These are phyloP conservation scores for Erodium trifolium DNA, from an alignment of 441 rosid species.

Conservation along the genomic window DNA sequence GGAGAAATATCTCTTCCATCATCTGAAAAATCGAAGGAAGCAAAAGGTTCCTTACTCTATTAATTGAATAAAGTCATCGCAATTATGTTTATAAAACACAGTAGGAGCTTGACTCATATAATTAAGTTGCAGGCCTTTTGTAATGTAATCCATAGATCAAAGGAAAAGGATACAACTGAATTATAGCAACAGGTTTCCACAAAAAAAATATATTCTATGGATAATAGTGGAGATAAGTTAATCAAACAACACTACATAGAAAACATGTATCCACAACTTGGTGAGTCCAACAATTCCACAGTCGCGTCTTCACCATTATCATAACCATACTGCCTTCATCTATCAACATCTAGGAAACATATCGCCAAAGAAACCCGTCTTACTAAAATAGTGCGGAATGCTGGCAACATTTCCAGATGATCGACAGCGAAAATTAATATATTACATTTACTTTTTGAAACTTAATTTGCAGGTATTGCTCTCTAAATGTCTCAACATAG, in stretches of 20 bases:
- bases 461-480: no score
- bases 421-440: no score
- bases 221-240: neutral
- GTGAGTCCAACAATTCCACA: neutral
- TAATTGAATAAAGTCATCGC: neutral
- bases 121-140: neutral
- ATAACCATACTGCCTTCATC: neutral
- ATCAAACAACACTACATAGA: neutral
- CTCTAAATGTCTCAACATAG: no score
- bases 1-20: conserved; percentile 93
- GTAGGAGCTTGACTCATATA: neutral
- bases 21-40: conserved; percentile 45
- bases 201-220: neutral
- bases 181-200: no score
- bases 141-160: neutral
- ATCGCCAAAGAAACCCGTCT: neutral
- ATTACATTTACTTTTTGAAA: no score
- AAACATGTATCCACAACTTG: neutral
- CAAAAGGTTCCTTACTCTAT: neutral
- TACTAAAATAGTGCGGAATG: neutral
- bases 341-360: neutral
- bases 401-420: no score
- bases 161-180: neutral
- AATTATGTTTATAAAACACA: neutral
- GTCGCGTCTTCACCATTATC: neutral